These are phyloP conservation scores for Nicotiana noctiflora DNA, from an alignment of 257 asterid genomes.

Conservation along the genomic window DNA sequence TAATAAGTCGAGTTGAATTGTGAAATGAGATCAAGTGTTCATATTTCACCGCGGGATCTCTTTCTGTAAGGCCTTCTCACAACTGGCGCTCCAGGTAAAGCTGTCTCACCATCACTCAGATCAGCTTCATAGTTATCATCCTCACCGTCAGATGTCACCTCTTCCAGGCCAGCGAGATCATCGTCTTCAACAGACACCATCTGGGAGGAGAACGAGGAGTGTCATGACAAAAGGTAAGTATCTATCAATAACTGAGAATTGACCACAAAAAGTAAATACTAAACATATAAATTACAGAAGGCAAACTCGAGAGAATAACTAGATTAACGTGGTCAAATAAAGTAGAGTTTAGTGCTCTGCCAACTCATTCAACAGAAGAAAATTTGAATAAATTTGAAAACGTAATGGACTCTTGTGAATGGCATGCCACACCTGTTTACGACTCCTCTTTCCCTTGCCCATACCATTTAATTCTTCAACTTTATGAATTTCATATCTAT, in stretches of 20 bases:
- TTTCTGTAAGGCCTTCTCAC: constrained; percentile 59
- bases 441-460: constrained; percentile 99
- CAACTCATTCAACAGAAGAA: constrained; percentile 11
- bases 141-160: constrained; percentile 90
- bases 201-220: constrained; percentile 37
- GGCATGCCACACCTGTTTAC: constrained; percentile 60
- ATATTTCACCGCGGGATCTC: constrained; percentile 62
- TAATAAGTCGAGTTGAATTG: not conserved
- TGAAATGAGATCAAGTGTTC: constrained; percentile 7
- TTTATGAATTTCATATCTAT: constrained; percentile 80
- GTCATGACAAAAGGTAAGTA: not conserved
- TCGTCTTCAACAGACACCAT: constrained; percentile 97
- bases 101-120: constrained; percentile 75
- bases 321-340: not conserved
- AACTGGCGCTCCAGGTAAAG: constrained; percentile 56
- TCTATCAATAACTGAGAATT: not conserved
- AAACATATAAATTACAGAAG: not conserved
- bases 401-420: not conserved
- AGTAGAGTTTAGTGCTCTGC: not conserved
- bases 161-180: constrained; percentile 96
- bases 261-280: not conserved
- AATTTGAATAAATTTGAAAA: not conserved
- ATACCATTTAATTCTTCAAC: constrained; percentile 76
- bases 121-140: constrained; percentile 97
- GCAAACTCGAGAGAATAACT: not conserved